Conservation (phyloP, 352 stramenopile species). For the Globisporangium iwayamae region DNA sequence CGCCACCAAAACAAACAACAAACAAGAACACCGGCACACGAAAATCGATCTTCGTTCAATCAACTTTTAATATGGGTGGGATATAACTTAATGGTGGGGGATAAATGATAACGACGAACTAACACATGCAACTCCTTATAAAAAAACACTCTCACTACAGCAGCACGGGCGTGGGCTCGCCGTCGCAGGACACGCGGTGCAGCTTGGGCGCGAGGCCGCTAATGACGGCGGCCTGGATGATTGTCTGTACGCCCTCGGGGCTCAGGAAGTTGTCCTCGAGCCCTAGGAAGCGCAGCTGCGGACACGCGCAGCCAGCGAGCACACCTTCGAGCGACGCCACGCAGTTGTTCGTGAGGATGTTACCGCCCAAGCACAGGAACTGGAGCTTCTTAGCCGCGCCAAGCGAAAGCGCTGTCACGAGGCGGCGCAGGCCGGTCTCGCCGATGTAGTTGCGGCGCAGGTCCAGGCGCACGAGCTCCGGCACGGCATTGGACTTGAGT, state of each 20-base stretch:
- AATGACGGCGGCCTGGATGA: conserved; percentile 50
- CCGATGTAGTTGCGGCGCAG: conserved; percentile 72
- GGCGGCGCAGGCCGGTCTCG: conserved; percentile 43
- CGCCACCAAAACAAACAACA: neutral
- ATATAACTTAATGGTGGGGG: conserved; percentile 1
- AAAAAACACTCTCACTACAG: neutral
- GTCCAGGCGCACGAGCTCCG: conserved; percentile 47
- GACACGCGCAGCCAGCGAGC: conserved; percentile 31
- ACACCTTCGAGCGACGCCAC: conserved; percentile 44
- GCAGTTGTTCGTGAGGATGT: conserved; percentile 80
- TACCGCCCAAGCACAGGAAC: conserved; percentile 75
- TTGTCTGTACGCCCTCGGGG: conserved; percentile 48
- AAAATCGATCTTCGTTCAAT: neutral
- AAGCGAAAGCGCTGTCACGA: conserved; percentile 32
- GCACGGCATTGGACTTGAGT: conserved; percentile 29
- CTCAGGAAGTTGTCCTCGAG: conserved; percentile 84
- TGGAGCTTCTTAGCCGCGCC: conserved; percentile 33
- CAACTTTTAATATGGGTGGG: neutral
- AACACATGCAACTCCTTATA: conserved; percentile 1
- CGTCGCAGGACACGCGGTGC: conserved; percentile 49
- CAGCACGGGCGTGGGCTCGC: neutral
- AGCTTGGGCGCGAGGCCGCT: conserved; percentile 42
- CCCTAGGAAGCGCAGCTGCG: conserved; percentile 60
- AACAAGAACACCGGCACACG: neutral
- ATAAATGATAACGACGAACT: neutral